Evolutionary conservation across 441 rosid genomes (phyloP), one percentile per base, ranked within the genome.

Genomic region (Geranium incanum): DNA sequence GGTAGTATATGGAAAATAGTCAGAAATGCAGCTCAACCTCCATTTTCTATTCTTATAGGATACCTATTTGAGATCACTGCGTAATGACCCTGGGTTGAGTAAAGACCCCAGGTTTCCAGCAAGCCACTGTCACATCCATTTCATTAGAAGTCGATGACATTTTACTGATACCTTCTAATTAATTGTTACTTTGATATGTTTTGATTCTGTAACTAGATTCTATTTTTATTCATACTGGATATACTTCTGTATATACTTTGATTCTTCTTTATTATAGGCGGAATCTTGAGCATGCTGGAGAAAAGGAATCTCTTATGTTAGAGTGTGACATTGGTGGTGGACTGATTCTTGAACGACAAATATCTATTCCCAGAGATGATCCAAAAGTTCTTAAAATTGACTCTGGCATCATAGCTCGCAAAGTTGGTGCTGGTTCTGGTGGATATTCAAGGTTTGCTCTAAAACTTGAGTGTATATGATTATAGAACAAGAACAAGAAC

Each of bases 351-450:
- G 81, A 74, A 52, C 81, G 97, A 69, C 66, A 76, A 60, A 83
- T 94, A 55, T 78, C 75, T 13, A 81, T 92, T 73, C 83, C 75
- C 23, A 81, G 77, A 68, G 87, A 81, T 66, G 73, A 84, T 73
- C 80, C 90, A 0, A 83, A 76, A 59, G 70, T 85, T 79, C 72
- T 92, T 66, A 84, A 23, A 4, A 86, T 94, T 68, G 83, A 84
- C 68, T 94, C 97, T 74, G 77, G 83, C 79, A 81, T 94, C 78
- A 72, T 86, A 77, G 97, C 91, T 59, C 86, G 75, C 62, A 90
- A 81, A 12, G 95, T 94, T 68, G 97, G 92, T 81, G 92, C 97
- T 76, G 94, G 97, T 57, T 94, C 97, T 67, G 97, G 97, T 59
- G 99, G 97, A 81, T 94, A 77, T 84, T 94, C 97, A 78, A 94